Evolutionary conservation across 2,329 filamentous ascomycete species (phyloP).

Genomic region (Beauveria rudraprayagi): DNA sequence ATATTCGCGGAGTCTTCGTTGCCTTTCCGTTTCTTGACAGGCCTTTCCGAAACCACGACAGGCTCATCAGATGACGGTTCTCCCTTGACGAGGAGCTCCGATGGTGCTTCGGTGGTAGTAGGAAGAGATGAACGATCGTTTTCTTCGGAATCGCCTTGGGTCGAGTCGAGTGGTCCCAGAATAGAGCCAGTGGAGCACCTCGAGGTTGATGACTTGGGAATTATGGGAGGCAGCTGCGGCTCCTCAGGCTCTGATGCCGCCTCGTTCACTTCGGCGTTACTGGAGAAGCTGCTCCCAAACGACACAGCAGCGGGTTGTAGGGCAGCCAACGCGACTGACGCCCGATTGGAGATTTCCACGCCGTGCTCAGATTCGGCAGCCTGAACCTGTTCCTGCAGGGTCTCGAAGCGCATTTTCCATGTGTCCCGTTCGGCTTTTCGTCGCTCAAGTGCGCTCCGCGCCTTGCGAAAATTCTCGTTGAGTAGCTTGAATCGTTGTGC

Average conservation of each 20-base stretch:
- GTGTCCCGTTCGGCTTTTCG: conserved; percentile 33
- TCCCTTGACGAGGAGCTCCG: conserved; percentile 30
- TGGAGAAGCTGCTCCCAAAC: conserved; percentile 4
- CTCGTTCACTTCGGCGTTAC: conserved; percentile 5
- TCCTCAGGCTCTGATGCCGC: conserved; percentile 12
- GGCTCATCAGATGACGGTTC: conserved; percentile 47
- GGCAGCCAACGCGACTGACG: neutral
- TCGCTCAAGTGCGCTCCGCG: conserved; percentile 31
- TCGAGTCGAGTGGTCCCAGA: conserved; percentile 19
- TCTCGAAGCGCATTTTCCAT: conserved; percentile 39
- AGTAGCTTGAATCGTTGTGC: conserved; percentile 34
- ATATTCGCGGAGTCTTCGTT: conserved; percentile 18
- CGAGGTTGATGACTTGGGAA: conserved; percentile 15
- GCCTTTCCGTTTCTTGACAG: conserved; percentile 39
- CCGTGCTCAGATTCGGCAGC: conserved; percentile 32
- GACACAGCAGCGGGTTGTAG: neutral
- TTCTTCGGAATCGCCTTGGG: conserved; percentile 20
- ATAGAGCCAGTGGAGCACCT: neutral
- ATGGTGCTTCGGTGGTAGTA: neutral
- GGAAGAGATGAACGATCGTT: conserved; percentile 20
- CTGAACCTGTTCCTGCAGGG: conserved; percentile 35
- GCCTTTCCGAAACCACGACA: conserved; percentile 42
- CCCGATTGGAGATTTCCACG: conserved; percentile 21
- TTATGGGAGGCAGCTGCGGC: conserved; percentile 20
- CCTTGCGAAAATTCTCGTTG: conserved; percentile 31